Evolutionary conservation across 345 rosid genomes (phyloP).

Genomic region (Lepidium didymum): DNA sequence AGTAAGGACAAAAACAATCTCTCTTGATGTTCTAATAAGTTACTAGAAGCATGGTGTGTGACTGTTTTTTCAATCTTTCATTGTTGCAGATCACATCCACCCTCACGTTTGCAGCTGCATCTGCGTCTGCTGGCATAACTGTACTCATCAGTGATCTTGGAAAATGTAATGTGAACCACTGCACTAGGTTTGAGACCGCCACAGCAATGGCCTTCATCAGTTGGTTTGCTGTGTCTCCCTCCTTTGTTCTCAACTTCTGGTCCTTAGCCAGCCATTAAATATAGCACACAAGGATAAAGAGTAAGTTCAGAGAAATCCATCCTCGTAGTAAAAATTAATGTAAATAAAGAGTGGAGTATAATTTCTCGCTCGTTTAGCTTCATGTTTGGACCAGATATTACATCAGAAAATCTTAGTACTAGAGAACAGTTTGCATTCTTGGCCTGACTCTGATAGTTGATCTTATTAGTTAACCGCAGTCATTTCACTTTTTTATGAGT

Average conservation of each 20-base stretch:
- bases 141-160: conserved; percentile 54
- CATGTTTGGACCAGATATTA: not conserved
- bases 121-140: conserved; percentile 74
- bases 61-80: not conserved
- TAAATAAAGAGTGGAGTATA: conserved; percentile 14
- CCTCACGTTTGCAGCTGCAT: conserved; percentile 68
- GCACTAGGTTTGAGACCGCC: conserved; percentile 58
- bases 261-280: conserved; percentile 55
- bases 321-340: not conserved
- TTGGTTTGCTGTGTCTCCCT: conserved; percentile 61
- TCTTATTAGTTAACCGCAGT: not conserved
- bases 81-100: conserved; percentile 58
- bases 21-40: not conserved
- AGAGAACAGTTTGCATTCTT: not conserved
- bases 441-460: not conserved
- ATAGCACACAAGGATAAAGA: not conserved
- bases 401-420: not conserved
- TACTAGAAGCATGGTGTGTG: not conserved
- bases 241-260: conserved; percentile 69
- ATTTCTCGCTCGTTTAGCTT: not conserved
- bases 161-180: conserved; percentile 45
- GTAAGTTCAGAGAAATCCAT: not conserved
- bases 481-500: not conserved
- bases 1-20: conserved; percentile 35
- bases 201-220: conserved; percentile 72